Percentiles rank a stretch among this genome's conserved stretches.
Conservation (phyloP, 2,329 filamentous ascomycete genomes). For the Pseudogymnoascus sp. region DNA sequence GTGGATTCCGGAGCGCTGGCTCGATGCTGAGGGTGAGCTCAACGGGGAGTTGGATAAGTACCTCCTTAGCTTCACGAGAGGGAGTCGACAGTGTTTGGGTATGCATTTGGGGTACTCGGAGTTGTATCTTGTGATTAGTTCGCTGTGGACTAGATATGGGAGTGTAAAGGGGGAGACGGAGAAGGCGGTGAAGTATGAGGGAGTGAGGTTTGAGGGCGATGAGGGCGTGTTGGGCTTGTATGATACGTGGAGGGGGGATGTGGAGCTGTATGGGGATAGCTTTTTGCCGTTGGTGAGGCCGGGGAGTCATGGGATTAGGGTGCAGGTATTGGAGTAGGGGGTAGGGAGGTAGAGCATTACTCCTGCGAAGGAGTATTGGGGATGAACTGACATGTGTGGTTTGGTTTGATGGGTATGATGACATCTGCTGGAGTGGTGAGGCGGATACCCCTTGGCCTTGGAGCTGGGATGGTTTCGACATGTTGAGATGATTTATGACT, state of each 20-base stretch:
- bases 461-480: neutral
- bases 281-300: conserved; percentile 11
- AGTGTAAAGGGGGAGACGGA: neutral
- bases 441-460: neutral
- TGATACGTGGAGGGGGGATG: conserved; percentile 22
- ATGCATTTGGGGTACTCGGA: conserved; percentile 20
- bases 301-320: conserved; percentile 5
- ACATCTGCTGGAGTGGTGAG: neutral
- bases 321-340: neutral
- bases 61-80: conserved; percentile 36
- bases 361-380: neutral
- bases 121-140: conserved; percentile 17
- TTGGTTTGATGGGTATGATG: neutral
- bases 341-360: no score
- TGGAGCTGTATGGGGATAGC: conserved; percentile 17
- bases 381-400: neutral
- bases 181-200: neutral
- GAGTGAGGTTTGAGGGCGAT: conserved; percentile 17
- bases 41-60: conserved; percentile 30
- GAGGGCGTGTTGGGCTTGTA: conserved; percentile 20
- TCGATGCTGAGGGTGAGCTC: conserved; percentile 21
- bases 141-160: conserved; percentile 16
- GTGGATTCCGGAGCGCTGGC: conserved; percentile 36
- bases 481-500: neutral
- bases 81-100: conserved; percentile 35